phyloP scores from a whole-genome alignment of 2,329 filamentous ascomycete species.

The Acarospora socialis region DNA sequence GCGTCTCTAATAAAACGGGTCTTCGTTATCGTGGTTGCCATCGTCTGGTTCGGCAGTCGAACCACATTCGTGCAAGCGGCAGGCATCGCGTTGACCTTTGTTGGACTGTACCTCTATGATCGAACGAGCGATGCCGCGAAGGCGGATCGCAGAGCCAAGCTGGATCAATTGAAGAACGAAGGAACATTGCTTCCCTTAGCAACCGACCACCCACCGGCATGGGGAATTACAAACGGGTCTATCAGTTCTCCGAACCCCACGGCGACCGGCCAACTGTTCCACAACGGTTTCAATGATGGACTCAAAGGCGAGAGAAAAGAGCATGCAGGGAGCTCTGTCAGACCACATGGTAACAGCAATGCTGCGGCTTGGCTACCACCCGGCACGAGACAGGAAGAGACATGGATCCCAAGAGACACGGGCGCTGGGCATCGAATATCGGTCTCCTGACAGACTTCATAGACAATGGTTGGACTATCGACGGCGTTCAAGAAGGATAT shows the following conservation, averaged over 20 bases:
- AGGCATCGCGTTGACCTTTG: constrained; percentile 77
- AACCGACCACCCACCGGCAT: constrained; percentile 28
- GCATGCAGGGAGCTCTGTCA: constrained; percentile 30
- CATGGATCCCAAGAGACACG: constrained; percentile 48
- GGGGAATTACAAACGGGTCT: constrained; percentile 19
- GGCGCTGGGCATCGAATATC: too few species aligned
- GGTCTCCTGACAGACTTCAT: too few species aligned
- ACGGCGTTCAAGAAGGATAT: too few species aligned
- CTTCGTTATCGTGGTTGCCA: constrained; percentile 87
- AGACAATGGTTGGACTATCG: too few species aligned
- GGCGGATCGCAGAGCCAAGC: constrained; percentile 62
- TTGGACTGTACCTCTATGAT: constrained; percentile 92
- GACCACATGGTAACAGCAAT: constrained; percentile 26
- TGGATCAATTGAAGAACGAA: constrained; percentile 45
- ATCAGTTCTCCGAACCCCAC: constrained; percentile 22
- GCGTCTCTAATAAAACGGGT: constrained; percentile 93
- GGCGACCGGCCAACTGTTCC: too few species aligned
- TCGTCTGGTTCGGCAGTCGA: constrained; percentile 88
- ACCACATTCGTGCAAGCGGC: constrained; percentile 71
- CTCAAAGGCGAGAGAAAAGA: constrained; percentile 27
- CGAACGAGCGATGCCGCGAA: constrained; percentile 78
- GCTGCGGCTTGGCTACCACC: constrained; percentile 51
- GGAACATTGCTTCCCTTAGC: constrained; percentile 54
- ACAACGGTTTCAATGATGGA: constrained; percentile 8
- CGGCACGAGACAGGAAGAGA: constrained; percentile 74